Percentiles rank a stretch among this genome's conserved stretches.
These are phyloP conservation scores for Cutaneotrichosporon cavernicola DNA, from an alignment of 1,284 basidiomycete species.

Conservation along the genomic window DNA sequence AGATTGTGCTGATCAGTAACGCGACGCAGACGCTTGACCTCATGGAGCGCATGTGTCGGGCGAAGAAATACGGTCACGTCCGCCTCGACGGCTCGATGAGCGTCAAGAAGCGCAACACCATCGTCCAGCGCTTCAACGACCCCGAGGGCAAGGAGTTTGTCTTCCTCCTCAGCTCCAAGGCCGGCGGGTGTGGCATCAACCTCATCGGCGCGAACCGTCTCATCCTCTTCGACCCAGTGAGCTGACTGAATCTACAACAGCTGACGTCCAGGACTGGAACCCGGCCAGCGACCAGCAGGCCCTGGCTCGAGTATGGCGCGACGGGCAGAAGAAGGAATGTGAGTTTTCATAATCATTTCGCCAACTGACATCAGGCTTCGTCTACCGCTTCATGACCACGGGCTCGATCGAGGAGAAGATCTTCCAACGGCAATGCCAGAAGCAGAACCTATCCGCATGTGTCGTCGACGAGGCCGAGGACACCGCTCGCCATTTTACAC, in stretches of 20 bases:
- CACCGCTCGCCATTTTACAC: conserved; percentile 90
- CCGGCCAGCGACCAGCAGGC: conserved; percentile 98
- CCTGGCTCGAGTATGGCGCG: conserved; percentile 97
- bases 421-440: conserved; percentile 84
- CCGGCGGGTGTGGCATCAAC: conserved; percentile 97
- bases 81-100: conserved; percentile 92
- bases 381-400: conserved; percentile 96
- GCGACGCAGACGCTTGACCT: conserved; percentile 96
- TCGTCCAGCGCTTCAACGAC: conserved; percentile 97
- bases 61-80: conserved; percentile 90
- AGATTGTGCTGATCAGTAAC: conserved; percentile 98
- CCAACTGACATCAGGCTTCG: conserved; percentile 66
- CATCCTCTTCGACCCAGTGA: conserved; percentile 93
- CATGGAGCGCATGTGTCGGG: conserved; percentile 81
- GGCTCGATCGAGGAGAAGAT: conserved; percentile 99
- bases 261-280: conserved; percentile 76
- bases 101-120: conserved; percentile 91
- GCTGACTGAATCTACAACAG: conserved; percentile 26
- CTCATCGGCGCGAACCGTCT: conserved; percentile 95
- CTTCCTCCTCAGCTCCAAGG: conserved; percentile 93
- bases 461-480: conserved; percentile 98
- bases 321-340: conserved; percentile 99
- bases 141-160: conserved; percentile 93
- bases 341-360: conserved; percentile 35
- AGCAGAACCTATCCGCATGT: conserved; percentile 93